Base-by-base conservation (phyloP, 306 rosid species). In the Sindora glabra region DNA sequence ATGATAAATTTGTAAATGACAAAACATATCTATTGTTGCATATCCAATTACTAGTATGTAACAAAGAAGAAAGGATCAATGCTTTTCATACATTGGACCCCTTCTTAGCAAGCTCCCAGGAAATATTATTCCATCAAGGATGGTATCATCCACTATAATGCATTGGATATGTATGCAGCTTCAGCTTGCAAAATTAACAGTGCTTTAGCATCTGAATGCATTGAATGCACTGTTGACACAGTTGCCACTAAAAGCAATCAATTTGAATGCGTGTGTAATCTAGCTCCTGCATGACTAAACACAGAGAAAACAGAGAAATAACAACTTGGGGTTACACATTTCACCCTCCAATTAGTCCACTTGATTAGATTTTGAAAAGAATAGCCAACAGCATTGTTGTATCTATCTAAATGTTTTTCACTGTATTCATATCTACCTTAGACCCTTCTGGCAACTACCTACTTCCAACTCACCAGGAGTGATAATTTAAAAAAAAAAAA, bases 321-420 rank as follows among this genome's bases (percentile, higher is more conserved):
- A 25, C 59, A 76, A 59, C 50, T 59, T n/a, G n/a, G n/a, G 46
- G 75, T 71, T 69, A 59, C 61, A 48, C 69, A 56, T 67, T 74
- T 77, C 72, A 67, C 64, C 61, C 71, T 46, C 56, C 68, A 75
- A n/a, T 79, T 70, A 75, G 65, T 51, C 75, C 68, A 49, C 73
- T 57, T 83, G 92, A 85, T 85, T 81, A 74, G 89, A 75, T 72
- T 69, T 75, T 80, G 99, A 89, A 76, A 86, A 74, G 94, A 82
- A 80, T 58, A 71, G 79, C 94, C 88, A 83, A 83, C 94, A 77
- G 75, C 70, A 72, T 41, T 73, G 75, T 89, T 92, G 99, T 82
- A 72, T 70, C 81, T 80, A 82, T 89, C 95, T 89, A 68, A 56
- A 78, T 80, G 99, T 86, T 81, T 85, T 70, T 75, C 83, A 78